Evolutionary conservation across 768 basidiomycete species (phyloP).

Genomic region (Russula foetens): DNA sequence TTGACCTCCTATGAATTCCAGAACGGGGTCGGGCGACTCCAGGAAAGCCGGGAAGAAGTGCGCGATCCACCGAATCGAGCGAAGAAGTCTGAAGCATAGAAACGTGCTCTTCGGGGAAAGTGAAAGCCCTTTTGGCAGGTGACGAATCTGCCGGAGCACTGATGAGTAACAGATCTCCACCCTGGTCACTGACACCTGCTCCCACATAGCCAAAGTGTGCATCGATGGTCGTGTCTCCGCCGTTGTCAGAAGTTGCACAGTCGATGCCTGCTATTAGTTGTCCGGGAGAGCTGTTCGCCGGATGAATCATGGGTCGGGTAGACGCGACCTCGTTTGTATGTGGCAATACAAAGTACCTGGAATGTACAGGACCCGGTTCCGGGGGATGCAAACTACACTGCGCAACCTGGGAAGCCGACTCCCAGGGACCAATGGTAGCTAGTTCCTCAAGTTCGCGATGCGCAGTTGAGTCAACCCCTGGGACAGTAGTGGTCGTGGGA

Average conservation of each 20-base stretch:
- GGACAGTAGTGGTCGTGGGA: not conserved
- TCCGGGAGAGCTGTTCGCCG: not conserved
- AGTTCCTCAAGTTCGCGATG: not conserved
- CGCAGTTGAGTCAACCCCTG: not conserved
- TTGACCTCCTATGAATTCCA: conserved; percentile 3
- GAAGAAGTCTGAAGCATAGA: conserved; percentile 2
- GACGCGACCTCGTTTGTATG: not conserved
- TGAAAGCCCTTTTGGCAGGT: not conserved
- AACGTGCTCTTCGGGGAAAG: not conserved
- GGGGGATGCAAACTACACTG: not conserved
- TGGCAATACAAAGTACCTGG: conserved; percentile 10
- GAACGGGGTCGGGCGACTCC: not conserved
- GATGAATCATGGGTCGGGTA: not conserved
- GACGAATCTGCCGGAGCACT: not conserved
- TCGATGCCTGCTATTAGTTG: not conserved
- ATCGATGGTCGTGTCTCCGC: not conserved
- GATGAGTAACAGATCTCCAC: not conserved
- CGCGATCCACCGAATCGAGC: conserved; percentile 4
- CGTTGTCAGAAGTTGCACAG: not conserved
- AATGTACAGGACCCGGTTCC: not conserved
- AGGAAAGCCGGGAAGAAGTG: not conserved
- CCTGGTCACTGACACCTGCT: not conserved
- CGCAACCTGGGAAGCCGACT: conserved; percentile 46
- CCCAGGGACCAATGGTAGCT: conserved; percentile 38
- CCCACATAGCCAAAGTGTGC: not conserved